Evolutionary conservation across 1,284 basidiomycete species (phyloP), one percentile per base, ranked within the genome.

Genomic region (Melampsora larici-populina): DNA sequence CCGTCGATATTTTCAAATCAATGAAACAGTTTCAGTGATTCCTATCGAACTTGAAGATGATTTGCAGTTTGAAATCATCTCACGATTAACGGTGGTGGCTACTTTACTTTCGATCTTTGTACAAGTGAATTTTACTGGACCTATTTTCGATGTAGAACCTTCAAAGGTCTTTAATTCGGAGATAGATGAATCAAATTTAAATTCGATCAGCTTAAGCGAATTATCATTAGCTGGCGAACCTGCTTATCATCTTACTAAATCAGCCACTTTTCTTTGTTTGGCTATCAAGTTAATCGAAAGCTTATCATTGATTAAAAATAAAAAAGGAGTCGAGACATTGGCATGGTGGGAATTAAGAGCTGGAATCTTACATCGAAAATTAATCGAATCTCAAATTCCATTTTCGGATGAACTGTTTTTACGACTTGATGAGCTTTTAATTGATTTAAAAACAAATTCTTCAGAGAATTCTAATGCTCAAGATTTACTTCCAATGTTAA

Each of bases 101-200:
- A 67, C 48, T 11, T 64, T 75, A 2, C 65, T 75, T 24, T 75
- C 73, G 2, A 66, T 75, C 0, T 99, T 96, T 85, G 87, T 96
- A 0, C 97, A 99, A 84, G 87, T 87, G 49, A 99, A 99, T 85
- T 99, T 94, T 94, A 98, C 95, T 0, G 97, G 97, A 0, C 97
- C 97, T 0, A 88, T 97, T 60, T 83, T 94, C 82, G 65, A 84
- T 66, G 9, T 79, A n/a, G 36, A 80, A 64, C 78, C 84, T 51
- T 24, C 83, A 11, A 83, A 84, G 3, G 81, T 86, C 74, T 70
- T 81, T n/a, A 18, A 70, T 46, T 78, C 83, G 1, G 81, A 87
- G 43, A 36, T 36, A 4, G 85, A 86, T 18, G 86, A 89, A 60
- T 87, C 89, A 40, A 64, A 81, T 5, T 84, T 97, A 60, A 89